Base-by-base conservation (phyloP, 169 alveolate species). In the Eimeria zaria region DNA sequence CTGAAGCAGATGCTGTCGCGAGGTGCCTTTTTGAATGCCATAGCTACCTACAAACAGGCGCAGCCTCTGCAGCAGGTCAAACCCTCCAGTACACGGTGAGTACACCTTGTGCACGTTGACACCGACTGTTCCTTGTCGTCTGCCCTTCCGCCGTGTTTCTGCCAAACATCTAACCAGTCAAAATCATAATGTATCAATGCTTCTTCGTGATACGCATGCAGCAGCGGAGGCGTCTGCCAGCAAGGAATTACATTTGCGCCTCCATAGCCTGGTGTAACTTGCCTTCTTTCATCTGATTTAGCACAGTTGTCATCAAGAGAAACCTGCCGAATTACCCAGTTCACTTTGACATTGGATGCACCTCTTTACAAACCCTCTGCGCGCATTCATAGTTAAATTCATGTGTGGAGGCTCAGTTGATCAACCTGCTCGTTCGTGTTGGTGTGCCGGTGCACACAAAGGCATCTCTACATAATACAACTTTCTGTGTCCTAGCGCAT, bases 71-170 rank as follows among this genome's bases (percentile, higher is more conserved):
- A 60, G 62, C 55, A 53, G 24, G 62, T 80, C 60, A 78, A 81
- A 24, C 80, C 85, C 20, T 16, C 71, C 93, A 62, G 81, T 51
- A 51, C 93, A 27, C 78, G 24, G 93, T 87, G 69, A 18, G 93
- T 62, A 3, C 33, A 14, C 48, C 76, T 20, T 48, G 36, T 39
- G 83, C 36, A 39, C 53, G 53, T 39, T 88, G 27, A 53, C 84
- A 64, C 71, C 48, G 18, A 39, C 36, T 60, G 62, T n/a, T 44
- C 51, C 16, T n/a, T 53, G 53, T 22, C 67, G 36, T 44, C 71
- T 58, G 11, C 84, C n/a, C 39, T 73, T n/a, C 83, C 69, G 55
- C 36, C n/a, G n/a, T 18, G 41, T 27, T 60, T 55, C 24, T 88
- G 53, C 84, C 73, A 27, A 41, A 48, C 84, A 30, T 41, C 14